These are phyloP conservation scores for Dianthus caryophyllus DNA, from an alignment of 148 eudicot species.

Conservation along the genomic window DNA sequence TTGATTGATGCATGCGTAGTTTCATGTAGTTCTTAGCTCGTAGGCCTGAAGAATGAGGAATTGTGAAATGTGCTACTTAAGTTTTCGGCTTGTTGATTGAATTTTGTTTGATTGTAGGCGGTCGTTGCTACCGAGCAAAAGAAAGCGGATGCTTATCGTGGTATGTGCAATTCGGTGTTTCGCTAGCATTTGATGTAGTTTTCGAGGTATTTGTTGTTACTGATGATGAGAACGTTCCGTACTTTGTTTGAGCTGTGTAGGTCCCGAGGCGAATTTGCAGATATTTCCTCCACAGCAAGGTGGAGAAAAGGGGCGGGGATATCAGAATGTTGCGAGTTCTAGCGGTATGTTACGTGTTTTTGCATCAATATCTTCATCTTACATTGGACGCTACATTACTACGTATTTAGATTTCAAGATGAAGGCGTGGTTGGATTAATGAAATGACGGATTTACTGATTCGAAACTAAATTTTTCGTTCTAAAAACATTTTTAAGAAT, in stretches of 20 bases:
- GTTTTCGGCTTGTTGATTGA: neutral
- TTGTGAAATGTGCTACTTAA: neutral
- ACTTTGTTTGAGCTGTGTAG: slow-evolving; percentile 39
- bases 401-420: neutral
- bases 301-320: slow-evolving; percentile 46
- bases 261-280: slow-evolving; percentile 59
- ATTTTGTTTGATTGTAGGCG: slow-evolving; percentile 45
- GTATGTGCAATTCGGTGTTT: slow-evolving; percentile 31
- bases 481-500: too few species aligned
- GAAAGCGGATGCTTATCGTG: slow-evolving; percentile 38
- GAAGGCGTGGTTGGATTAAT: slow-evolving; percentile 1
- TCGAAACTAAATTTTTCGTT: neutral
- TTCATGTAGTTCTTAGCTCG: neutral
- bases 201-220: slow-evolving; percentile 4
- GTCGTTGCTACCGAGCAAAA: slow-evolving; percentile 51
- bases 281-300: slow-evolving; percentile 64
- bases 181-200: neutral
- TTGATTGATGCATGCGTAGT: neutral
- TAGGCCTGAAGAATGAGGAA: neutral
- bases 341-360: slow-evolving; percentile 48
- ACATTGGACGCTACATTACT: neutral
- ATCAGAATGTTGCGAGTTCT: slow-evolving; percentile 50
- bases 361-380: neutral
- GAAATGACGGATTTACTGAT: neutral
- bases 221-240: neutral